These are phyloP conservation scores for Cinnamomum micranthum DNA, from an alignment of 164 flowering plant genomes.

Conservation along the genomic window DNA sequence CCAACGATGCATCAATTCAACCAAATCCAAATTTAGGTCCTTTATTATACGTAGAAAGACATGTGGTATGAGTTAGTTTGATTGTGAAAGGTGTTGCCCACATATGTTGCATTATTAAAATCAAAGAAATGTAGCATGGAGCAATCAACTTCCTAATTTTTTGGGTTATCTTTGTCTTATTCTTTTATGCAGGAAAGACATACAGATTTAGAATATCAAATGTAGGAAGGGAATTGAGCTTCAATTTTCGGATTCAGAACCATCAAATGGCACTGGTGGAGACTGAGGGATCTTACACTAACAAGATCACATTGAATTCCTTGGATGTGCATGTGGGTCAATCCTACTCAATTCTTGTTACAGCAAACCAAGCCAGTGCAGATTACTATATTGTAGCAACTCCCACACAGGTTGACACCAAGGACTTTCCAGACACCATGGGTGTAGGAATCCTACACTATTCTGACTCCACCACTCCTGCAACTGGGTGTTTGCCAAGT, in stretches of 20 bases:
- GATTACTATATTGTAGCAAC: slow-evolving; percentile 58
- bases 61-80: no score
- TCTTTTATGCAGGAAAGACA: slow-evolving; percentile 40
- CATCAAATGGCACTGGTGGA: slow-evolving; percentile 65
- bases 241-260: slow-evolving; percentile 58
- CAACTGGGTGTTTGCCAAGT: slow-evolving; percentile 28
- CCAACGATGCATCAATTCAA: no score
- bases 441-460: slow-evolving; percentile 46
- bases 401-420: slow-evolving; percentile 32
- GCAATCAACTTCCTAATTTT: no score
- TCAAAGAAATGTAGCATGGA: no score
- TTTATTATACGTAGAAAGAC: no score
- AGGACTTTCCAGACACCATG: slow-evolving; percentile 4
- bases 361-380: slow-evolving; percentile 38
- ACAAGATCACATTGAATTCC: slow-evolving; percentile 41
- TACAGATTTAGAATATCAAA: slow-evolving; percentile 59
- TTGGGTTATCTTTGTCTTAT: no score
- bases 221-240: slow-evolving; percentile 41
- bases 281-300: slow-evolving; percentile 72
- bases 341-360: slow-evolving; percentile 66
- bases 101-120: no score
- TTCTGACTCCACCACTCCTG: slow-evolving; percentile 22
- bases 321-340: slow-evolving; percentile 71
- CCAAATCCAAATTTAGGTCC: no score
- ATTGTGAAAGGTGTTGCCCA: no score